Conservation (phyloP, 768 basidiomycete species). For the Termitomyces eurrhizus region DNA sequence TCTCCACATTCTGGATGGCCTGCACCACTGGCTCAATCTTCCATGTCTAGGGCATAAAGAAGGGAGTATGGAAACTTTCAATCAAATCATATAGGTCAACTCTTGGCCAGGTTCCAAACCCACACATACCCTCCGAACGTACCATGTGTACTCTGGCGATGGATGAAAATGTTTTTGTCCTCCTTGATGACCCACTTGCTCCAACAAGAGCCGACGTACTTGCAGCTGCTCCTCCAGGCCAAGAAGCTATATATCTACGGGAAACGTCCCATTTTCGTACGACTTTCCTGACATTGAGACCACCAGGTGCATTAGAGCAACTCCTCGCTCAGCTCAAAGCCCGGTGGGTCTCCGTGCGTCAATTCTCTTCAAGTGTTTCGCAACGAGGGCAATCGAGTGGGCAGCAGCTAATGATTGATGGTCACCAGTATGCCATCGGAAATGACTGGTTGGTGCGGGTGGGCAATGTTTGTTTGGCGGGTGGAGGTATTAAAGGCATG, state of each 20-base stretch:
- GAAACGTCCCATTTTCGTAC: slow-evolving; percentile 66
- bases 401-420: slow-evolving; percentile 72
- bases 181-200: slow-evolving; percentile 71
- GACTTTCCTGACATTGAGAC: slow-evolving; percentile 72
- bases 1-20: neutral
- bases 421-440: slow-evolving; percentile 70
- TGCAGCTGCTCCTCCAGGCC: slow-evolving; percentile 37
- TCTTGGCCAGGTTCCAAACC: slow-evolving; percentile 50
- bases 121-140: slow-evolving; percentile 53
- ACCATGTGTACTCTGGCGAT: slow-evolving; percentile 75
- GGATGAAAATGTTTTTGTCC: slow-evolving; percentile 77
- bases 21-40: neutral
- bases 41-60: slow-evolving; percentile 46
- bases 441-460: slow-evolving; percentile 79
- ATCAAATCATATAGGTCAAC: slow-evolving; percentile 74
- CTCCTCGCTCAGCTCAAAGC: slow-evolving; percentile 70
- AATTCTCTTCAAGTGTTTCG: slow-evolving; percentile 30
- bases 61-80: slow-evolving; percentile 66
- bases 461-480: slow-evolving; percentile 73
- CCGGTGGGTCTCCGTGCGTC: slow-evolving; percentile 70
- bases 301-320: slow-evolving; percentile 73
- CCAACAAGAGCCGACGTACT: slow-evolving; percentile 63
- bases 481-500: slow-evolving; percentile 80
- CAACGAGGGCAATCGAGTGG: slow-evolving; percentile 46
- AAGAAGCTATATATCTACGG: slow-evolving; percentile 40